Evolutionary conservation across 768 basidiomycete species (phyloP).

Genomic region (Agaricus subrufescens): DNA sequence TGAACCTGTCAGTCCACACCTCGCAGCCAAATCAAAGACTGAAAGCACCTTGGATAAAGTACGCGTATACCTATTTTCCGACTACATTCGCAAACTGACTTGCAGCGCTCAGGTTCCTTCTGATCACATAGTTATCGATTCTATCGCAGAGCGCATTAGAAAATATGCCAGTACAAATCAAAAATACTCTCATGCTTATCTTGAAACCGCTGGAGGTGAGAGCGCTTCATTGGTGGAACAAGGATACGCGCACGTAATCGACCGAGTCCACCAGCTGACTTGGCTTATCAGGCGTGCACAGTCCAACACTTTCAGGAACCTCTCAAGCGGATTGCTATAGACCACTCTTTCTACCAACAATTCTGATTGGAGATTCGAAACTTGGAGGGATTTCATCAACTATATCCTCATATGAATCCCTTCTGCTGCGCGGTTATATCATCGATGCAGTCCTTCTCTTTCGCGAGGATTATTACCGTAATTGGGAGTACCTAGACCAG

Average conservation of each 20-base stretch:
- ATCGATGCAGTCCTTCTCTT: conserved; percentile 84
- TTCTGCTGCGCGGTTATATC: conserved; percentile 84
- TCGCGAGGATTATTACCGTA: conserved; percentile 81
- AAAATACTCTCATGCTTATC: conserved; percentile 56
- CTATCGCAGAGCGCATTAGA: conserved; percentile 61
- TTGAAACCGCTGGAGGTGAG: conserved; percentile 96
- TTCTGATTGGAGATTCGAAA: conserved; percentile 83
- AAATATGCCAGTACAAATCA: conserved; percentile 35
- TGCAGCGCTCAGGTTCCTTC: conserved; percentile 44
- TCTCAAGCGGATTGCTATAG: conserved; percentile 86
- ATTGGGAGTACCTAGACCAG: conserved; percentile 72
- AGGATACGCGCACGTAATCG: neutral
- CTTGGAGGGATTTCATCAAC: conserved; percentile 93
- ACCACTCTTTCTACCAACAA: conserved; percentile 79
- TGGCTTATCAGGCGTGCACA: conserved; percentile 70
- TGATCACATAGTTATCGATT: conserved; percentile 60
- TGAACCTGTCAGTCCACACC: conserved; percentile 91
- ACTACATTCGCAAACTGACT: neutral
- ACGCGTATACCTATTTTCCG: neutral
- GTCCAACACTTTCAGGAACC: conserved; percentile 77
- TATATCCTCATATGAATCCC: conserved; percentile 89
- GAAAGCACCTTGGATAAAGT: conserved; percentile 26
- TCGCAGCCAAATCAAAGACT: conserved; percentile 61
- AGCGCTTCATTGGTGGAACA: conserved; percentile 2
- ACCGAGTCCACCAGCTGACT: neutral